phyloP scores from a whole-genome alignment of 2,329 filamentous ascomycete species.

The Colletotrichum destructivum region DNA sequence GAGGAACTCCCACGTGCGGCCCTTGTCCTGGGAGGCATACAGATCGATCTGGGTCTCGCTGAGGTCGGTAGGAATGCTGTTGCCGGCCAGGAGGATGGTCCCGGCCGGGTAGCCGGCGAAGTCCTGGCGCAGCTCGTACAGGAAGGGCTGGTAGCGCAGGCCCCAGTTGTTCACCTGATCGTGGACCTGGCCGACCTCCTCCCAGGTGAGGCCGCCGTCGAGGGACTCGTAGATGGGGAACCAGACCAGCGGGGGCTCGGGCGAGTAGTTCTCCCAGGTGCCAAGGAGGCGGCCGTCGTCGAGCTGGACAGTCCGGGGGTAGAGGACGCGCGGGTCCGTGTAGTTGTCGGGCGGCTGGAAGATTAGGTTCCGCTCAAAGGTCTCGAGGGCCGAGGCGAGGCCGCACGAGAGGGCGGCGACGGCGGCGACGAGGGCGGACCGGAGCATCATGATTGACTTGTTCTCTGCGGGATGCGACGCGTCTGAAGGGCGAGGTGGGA shows the following conservation, averaged over 20 bases:
- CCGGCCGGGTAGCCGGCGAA: slow-evolving; percentile 73
- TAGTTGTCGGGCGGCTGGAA: slow-evolving; percentile 61
- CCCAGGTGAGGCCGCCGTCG: slow-evolving; percentile 74
- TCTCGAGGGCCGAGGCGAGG: slow-evolving; percentile 41
- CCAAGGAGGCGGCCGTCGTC: slow-evolving; percentile 63
- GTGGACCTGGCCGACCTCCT: slow-evolving; percentile 72
- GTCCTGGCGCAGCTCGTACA: slow-evolving; percentile 73
- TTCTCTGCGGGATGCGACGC: slow-evolving; percentile 21
- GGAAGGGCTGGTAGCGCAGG: slow-evolving; percentile 77
- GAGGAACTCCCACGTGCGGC: slow-evolving; percentile 76
- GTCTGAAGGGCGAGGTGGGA: slow-evolving; percentile 8
- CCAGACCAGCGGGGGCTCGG: slow-evolving; percentile 67
- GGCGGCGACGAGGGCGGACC: slow-evolving; percentile 38
- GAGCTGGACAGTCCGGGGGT: slow-evolving; percentile 61
- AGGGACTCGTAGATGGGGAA: slow-evolving; percentile 69
- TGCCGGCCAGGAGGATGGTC: slow-evolving; percentile 75
- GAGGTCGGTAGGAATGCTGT: slow-evolving; percentile 72
- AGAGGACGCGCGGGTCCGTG: slow-evolving; percentile 60
- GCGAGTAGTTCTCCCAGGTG: slow-evolving; percentile 71
- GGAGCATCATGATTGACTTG: slow-evolving; percentile 31
- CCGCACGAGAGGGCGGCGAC: slow-evolving; percentile 29
- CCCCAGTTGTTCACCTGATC: slow-evolving; percentile 77
- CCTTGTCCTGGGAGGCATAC: slow-evolving; percentile 75
- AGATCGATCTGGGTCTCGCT: slow-evolving; percentile 78
- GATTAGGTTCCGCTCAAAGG: slow-evolving; percentile 52